Percentiles rank a stretch among this genome's conserved stretches.
Conservation (phyloP, 345 rosid species). For the Anacardium occidentale region DNA sequence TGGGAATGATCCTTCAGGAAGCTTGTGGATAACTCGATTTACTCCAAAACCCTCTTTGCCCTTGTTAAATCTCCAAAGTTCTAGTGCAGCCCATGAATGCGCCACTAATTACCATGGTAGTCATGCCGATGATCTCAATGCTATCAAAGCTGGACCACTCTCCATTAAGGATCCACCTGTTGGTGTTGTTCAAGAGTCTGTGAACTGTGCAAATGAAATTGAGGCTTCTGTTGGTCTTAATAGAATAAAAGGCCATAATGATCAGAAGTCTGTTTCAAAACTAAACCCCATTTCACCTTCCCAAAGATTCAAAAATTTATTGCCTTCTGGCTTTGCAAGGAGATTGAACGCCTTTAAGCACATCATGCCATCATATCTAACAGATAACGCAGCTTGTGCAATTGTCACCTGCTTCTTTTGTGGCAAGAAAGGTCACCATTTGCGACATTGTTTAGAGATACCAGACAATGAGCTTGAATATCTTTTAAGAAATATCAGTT, state of each 20-base stretch:
- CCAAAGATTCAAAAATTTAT: conserved; percentile 43
- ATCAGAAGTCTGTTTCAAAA: conserved; percentile 29
- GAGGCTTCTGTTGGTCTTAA: conserved; percentile 37
- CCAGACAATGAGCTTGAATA: conserved; percentile 61
- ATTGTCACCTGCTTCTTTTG: conserved; percentile 64
- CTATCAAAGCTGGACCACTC: conserved; percentile 23
- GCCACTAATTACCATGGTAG: conserved; percentile 23
- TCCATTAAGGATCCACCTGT: conserved; percentile 13
- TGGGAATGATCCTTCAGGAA: conserved; percentile 48
- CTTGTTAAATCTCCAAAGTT: conserved; percentile 20
- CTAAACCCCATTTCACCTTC: conserved; percentile 34
- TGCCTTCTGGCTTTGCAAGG: conserved; percentile 65
- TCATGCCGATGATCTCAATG: conserved; percentile 19
- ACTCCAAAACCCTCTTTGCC: conserved; percentile 39
- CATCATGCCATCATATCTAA: conserved; percentile 36
- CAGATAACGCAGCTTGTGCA: conserved; percentile 33
- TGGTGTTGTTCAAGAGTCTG: conserved; percentile 25
- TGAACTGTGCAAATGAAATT: conserved; percentile 20
- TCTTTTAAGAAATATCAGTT: conserved; percentile 41
- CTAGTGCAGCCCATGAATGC: conserved; percentile 26
- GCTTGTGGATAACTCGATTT: conserved; percentile 79
- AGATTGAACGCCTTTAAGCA: conserved; percentile 73
- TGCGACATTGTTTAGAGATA: conserved; percentile 60
- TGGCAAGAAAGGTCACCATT: conserved; percentile 59
- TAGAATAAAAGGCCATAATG: conserved; percentile 26